Evolutionary conservation across 306 rosid genomes (phyloP).

Genomic region (Ammopiptanthus mongolicus): DNA sequence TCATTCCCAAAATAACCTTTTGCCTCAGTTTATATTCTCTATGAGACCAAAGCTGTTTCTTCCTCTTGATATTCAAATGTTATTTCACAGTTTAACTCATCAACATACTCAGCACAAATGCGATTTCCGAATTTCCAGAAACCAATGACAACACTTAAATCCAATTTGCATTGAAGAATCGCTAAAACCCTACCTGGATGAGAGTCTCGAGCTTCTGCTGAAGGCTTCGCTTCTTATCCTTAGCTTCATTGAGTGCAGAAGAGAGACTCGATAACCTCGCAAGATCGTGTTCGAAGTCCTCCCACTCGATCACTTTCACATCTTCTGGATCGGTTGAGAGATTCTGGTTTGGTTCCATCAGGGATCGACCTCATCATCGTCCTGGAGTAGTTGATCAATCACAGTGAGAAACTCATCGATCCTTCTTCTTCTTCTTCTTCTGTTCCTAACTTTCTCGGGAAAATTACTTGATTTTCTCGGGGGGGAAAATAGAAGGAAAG

Average conservation of each 20-base stretch:
- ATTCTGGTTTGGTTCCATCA: slow-evolving; percentile 51
- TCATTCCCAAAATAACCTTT: not conserved
- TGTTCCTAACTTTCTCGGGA: slow-evolving; percentile 29
- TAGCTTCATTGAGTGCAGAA: slow-evolving; percentile 60
- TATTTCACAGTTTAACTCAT: not conserved
- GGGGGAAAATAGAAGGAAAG: not conserved
- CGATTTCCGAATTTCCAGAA: not conserved
- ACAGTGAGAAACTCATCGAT: slow-evolving; percentile 33
- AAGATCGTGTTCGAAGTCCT: slow-evolving; percentile 79
- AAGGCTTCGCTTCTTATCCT: slow-evolving; percentile 53
- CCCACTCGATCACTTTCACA: slow-evolving; percentile 66
- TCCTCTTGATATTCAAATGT: not conserved
- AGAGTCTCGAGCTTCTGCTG: slow-evolving; percentile 51
- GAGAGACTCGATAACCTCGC: slow-evolving; percentile 82
- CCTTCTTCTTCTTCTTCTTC: not conserved
- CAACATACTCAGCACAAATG: not conserved
- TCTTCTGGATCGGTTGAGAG: slow-evolving; percentile 44
- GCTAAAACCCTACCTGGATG: slow-evolving; percentile 62
- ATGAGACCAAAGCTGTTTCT: not conserved
- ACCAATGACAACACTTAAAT: not conserved
- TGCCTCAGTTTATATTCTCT: not conserved
- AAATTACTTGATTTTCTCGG: slow-evolving; percentile 2
- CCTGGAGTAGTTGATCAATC: slow-evolving; percentile 35
- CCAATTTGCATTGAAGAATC: not conserved
- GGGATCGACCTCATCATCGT: slow-evolving; percentile 80